Base-by-base conservation (phyloP, 1,139 yeast genomes). In the Debaryomyces subglobosus region DNA sequence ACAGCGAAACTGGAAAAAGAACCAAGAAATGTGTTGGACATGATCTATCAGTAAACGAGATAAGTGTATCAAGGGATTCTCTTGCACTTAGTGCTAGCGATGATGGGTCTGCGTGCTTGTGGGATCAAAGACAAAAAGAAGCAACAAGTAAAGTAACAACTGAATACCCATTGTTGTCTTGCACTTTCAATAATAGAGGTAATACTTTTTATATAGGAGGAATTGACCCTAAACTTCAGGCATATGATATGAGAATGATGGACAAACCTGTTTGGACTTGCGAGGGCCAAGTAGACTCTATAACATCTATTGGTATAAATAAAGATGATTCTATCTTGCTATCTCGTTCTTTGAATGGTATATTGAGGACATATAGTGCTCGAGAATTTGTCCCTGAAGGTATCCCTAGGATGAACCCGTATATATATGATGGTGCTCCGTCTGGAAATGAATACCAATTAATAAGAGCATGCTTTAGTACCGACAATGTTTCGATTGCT, bases 91-190 rank as follows among this genome's bases (percentile, higher is more conserved):
- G 86, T 27, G 90, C 81, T 3, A 75, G 85, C 15, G 96, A 89
- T 58, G 91, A 85, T 57, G 91, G 92, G 0, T 52, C 64, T 4
- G 70, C 79, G 0, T 69, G 71, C 7, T 44, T 82, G 2, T 89
- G 94, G 94, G 96, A 89, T 55, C 70, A 72, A 18, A 67, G 90
- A 48, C 73, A 78, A 12, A 84, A 80, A 56, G 54, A 56, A 2
- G 71, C 79, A 1, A 68, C 77, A 0, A 58, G 59, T 3, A 60
- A 55, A 20, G 65, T 82, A 43, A 60, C 67, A 13, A 73, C 84
- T 0, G 74, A 73, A 2, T 85, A 71, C 56, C 94, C 96, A 0
- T 57, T 88, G 1, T 64, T 87, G 15, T 71, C 89, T 0, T 80
- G 85, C 5, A 75, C 78, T 1, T 60, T 69, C 46, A 66, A 66